These are phyloP conservation scores for Aspergillus sp. DNA, from an alignment of 2,329 filamentous ascomycete genomes.

Conservation along the genomic window DNA sequence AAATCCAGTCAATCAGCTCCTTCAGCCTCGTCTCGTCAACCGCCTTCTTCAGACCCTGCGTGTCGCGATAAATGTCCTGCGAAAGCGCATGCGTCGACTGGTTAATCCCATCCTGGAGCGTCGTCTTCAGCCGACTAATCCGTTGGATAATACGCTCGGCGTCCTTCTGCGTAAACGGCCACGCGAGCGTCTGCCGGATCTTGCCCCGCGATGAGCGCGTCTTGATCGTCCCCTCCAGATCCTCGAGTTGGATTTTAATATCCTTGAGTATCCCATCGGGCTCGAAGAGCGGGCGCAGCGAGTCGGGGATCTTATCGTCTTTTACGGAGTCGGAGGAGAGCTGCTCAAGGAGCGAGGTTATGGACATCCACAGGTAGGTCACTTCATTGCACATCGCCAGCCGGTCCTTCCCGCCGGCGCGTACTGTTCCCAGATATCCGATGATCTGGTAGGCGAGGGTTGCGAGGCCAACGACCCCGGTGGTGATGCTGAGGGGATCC, in stretches of 20 bases:
- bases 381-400: conserved; percentile 11
- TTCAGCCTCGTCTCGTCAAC: conserved; percentile 4
- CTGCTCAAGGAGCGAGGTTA: conserved; percentile 9
- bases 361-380: conserved; percentile 14
- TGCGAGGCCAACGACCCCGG: conserved; percentile 16
- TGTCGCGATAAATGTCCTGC: conserved; percentile 5
- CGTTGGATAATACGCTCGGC: conserved; percentile 3
- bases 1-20: conserved; percentile 10
- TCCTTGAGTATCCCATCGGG: conserved; percentile 14
- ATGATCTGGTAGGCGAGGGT: conserved; percentile 17
- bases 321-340: conserved; percentile 3
- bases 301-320: conserved; percentile 2
- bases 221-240: conserved; percentile 1
- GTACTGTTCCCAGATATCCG: conserved; percentile 9
- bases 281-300: conserved; percentile 11
- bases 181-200: conserved; percentile 5
- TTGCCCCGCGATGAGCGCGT: background rate
- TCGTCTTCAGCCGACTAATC: background rate
- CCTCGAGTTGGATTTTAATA: conserved; percentile 5
- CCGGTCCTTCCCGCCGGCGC: conserved; percentile 15
- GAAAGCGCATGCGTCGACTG: conserved; percentile 4
- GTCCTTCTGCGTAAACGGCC: conserved; percentile 12
- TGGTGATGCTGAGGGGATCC: conserved; percentile 17
- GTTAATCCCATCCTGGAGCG: conserved; percentile 1
- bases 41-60: background rate